Base-by-base conservation (phyloP, 169 alveolate genomes). In the Cryptosporidium sp. region DNA sequence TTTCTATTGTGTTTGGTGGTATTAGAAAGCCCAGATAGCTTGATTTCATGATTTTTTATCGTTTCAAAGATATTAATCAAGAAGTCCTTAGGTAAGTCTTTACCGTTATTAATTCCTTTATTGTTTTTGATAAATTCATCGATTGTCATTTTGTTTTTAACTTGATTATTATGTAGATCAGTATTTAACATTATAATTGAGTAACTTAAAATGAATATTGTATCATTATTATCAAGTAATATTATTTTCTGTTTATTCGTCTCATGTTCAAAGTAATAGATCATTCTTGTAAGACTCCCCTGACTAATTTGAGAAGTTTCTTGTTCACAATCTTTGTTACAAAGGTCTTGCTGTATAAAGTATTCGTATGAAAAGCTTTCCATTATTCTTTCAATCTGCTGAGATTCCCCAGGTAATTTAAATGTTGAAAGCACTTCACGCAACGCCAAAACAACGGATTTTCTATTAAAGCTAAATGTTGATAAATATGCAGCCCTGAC, bases 361-460 rank as follows among this genome's bases (percentile, higher is more conserved):
- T 93, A 95, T 65, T 94, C 96, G 58, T 85, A 86, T 39, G 97
- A 92, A 84, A 94, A 96, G 21, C 93, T 93, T 85, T 96, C 97
- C 86, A 96, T 93, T 70, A 96, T 94, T 74, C 98, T 87, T 80
- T 96, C 98, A 50, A 96, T 96, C 80, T 94, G 95, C 69, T 96
- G 98, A 7, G 98, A 94, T 86, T 96, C 98, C 1, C 98, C 98
- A 0, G 98, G 98, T 43, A 96, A 85, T 84, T 96, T 94, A 92
- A 96, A 97, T 21, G 97, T 86, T 21, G 94, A 85, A 68, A 97
- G 84, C 68, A 95, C 92, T 55, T 80, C 70, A 71, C 98, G 92
- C 29, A 97, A 91, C 4, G 97, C 96, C 91, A 91, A 93, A 35
- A 96, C 97, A 39, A 96, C 86, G 10, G 97, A 94, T 69, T 94